A percentile compares a stretch with the other conserved stretches of the same genome.
Conservation (phyloP, 31 red algal species). For the Porphyra umbilicalis region DNA sequence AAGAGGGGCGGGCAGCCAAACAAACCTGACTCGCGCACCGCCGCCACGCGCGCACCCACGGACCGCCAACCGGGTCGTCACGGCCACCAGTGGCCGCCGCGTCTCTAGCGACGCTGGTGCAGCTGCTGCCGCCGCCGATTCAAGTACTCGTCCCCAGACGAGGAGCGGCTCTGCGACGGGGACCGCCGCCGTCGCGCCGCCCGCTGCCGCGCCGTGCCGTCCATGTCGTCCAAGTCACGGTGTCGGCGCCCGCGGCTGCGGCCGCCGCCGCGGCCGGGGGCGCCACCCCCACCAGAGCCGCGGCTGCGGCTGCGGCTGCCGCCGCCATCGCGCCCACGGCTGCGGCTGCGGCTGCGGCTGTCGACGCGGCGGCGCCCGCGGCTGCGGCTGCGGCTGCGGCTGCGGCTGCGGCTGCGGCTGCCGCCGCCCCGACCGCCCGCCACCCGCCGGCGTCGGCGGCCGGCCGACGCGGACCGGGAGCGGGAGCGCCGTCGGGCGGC, state of each 20-base stretch:
- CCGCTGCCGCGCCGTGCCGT: too few species aligned
- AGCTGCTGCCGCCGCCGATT: background rate
- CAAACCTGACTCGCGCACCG: slow-evolving; percentile 1
- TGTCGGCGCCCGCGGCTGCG: background rate
- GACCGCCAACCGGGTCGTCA: background rate
- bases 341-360: background rate
- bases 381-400: background rate
- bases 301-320: background rate
- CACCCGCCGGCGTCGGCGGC: background rate
- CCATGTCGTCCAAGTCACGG: background rate
- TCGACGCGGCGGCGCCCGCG: background rate
- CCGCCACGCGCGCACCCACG: too few species aligned
- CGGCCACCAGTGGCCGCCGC: background rate
- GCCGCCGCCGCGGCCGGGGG: background rate
- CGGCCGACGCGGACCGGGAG: background rate
- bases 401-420: background rate
- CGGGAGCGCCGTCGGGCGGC: background rate
- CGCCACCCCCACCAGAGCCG: background rate
- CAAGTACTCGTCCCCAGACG: background rate
- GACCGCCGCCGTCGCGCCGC: too few species aligned
- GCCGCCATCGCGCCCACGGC: too few species aligned
- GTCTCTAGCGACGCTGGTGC: background rate
- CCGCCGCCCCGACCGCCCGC: background rate
- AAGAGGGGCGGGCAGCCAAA: background rate
- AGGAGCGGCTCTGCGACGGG: background rate